Percentiles rank a stretch among this genome's conserved stretches.
These are phyloP conservation scores for Coemansia sp. DNA, from an alignment of 192 early-diverging fungal species.

Conservation along the genomic window DNA sequence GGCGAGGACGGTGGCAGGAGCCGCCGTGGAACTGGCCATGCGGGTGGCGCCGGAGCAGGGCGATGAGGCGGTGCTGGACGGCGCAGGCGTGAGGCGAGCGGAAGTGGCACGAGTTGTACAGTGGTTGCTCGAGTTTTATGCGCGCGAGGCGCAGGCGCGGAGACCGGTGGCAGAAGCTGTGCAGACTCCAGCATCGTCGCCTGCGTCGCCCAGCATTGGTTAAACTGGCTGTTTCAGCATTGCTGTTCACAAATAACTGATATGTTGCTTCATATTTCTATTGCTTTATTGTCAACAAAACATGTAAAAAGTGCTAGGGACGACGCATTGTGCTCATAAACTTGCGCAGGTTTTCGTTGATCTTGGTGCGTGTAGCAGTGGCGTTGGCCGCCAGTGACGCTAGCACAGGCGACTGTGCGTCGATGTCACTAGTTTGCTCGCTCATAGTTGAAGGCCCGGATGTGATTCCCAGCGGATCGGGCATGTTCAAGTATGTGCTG, in stretches of 20 bases:
- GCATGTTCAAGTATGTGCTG: conserved; percentile 2
- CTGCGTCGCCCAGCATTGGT: background rate
- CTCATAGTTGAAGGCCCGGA: background rate
- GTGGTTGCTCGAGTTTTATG: conserved; percentile 48
- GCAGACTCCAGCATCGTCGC: conserved; percentile 38
- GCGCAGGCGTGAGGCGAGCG: conserved; percentile 11
- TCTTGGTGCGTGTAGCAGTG: conserved; percentile 36
- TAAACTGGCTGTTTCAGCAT: too few relatives aligned
- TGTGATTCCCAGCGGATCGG: conserved; percentile 38
- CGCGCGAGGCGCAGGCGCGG: conserved; percentile 38
- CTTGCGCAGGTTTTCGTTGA: conserved; percentile 56
- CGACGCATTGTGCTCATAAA: conserved; percentile 54
- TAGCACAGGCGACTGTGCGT: conserved; percentile 26
- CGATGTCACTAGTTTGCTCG: background rate
- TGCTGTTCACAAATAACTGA: too few relatives aligned
- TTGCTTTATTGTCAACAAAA: conserved; percentile 1
- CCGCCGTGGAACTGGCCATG: conserved; percentile 45
- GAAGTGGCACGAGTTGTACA: conserved; percentile 29
- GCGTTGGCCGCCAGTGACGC: conserved; percentile 44
- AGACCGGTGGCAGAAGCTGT: conserved; percentile 12
- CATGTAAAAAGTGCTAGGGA: conserved; percentile 7
- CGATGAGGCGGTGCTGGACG: conserved; percentile 30
- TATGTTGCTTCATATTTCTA: too few relatives aligned
- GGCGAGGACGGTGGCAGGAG: conserved; percentile 49
- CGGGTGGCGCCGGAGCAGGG: conserved; percentile 21